phyloP scores from a whole-genome alignment of 768 basidiomycete species.

The Xanthoconium stramineum region DNA sequence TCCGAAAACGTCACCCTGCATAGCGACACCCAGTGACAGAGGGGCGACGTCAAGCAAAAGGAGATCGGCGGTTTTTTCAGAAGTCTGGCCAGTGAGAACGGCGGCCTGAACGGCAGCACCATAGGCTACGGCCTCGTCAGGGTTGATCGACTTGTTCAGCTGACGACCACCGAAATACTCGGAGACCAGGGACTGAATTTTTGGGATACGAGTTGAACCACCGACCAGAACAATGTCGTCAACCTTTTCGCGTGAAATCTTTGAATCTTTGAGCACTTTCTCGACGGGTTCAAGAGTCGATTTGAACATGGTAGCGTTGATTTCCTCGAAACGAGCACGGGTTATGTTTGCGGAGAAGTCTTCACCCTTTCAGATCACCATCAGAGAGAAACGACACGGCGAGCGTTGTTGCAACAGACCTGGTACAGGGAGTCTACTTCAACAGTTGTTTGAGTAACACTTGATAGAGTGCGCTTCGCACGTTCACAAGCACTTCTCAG shows the following conservation, averaged over 20 bases:
- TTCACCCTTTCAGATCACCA: constrained; percentile 60
- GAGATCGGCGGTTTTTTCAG: constrained; percentile 97
- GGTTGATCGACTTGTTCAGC: constrained; percentile 99
- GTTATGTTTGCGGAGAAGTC: constrained; percentile 99
- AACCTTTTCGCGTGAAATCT: constrained; percentile 95
- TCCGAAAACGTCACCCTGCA: constrained; percentile 99
- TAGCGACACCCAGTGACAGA: constrained; percentile 98
- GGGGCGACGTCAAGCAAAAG: constrained; percentile 98
- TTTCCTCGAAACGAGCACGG: constrained; percentile 99
- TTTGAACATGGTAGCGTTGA: constrained; percentile 93
- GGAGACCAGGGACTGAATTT: constrained; percentile 96
- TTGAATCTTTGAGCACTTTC: constrained; percentile 98
- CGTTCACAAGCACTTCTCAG: constrained; percentile 97
- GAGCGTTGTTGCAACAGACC: constrained; percentile 39
- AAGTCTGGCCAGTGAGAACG: constrained; percentile 96
- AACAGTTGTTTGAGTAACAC: constrained; percentile 97
- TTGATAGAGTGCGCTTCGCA: constrained; percentile 98
- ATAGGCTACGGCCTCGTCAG: constrained; percentile 99
- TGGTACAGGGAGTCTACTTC: constrained; percentile 99
- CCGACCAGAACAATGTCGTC: constrained; percentile 99
- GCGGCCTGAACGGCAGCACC: constrained; percentile 99
- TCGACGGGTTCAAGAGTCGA: constrained; percentile 98
- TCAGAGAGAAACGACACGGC: constrained; percentile 1
- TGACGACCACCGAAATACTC: constrained; percentile 98
- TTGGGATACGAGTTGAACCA: constrained; percentile 99